A percentile compares a stretch with the other conserved stretches of the same genome.
Conservation (phyloP, 1,284 basidiomycete species). For the Cystobasidium pallidum region DNA sequence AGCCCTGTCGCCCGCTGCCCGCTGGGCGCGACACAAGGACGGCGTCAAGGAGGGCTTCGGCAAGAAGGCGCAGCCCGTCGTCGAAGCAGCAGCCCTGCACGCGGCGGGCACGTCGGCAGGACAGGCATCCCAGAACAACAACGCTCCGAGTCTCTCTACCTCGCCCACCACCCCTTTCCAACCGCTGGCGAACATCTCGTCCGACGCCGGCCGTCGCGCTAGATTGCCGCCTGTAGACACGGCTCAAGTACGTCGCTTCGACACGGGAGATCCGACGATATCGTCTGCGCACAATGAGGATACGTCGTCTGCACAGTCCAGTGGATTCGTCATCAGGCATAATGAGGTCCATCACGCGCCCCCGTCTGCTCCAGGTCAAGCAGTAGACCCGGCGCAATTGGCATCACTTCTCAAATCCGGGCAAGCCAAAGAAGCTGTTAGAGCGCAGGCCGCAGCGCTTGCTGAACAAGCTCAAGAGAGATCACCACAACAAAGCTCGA, state of each 20-base stretch:
- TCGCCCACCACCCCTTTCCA: constrained; percentile 14
- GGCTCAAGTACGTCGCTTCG: constrained; percentile 8
- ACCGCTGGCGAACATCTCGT: not conserved
- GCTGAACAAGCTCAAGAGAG: not conserved
- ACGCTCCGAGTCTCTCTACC: constrained; percentile 23
- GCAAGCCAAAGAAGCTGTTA: constrained; percentile 2
- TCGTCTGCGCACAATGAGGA: constrained; percentile 1
- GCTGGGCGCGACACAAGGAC: constrained; percentile 33
- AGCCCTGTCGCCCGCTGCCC: constrained; percentile 23
- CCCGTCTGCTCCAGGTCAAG: constrained; percentile 19
- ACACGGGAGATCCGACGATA: constrained; percentile 6
- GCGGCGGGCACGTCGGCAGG: constrained; percentile 25
- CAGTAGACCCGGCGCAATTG: constrained; percentile 16
- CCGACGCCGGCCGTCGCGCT: not conserved
- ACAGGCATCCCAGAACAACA: constrained; percentile 22
- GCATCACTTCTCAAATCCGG: constrained; percentile 7
- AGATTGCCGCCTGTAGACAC: constrained; percentile 30
- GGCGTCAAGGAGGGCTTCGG: constrained; percentile 34
- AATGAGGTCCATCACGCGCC: constrained; percentile 6
- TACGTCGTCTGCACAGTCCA: constrained; percentile 12
- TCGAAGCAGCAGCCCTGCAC: constrained; percentile 33
- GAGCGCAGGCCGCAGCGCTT: not conserved
- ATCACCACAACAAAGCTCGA: not conserved
- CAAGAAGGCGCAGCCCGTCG: constrained; percentile 43
- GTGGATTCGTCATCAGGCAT: constrained; percentile 20